phyloP scores from a whole-genome alignment of 345 rosid genomes.

The Garcia nutans region DNA sequence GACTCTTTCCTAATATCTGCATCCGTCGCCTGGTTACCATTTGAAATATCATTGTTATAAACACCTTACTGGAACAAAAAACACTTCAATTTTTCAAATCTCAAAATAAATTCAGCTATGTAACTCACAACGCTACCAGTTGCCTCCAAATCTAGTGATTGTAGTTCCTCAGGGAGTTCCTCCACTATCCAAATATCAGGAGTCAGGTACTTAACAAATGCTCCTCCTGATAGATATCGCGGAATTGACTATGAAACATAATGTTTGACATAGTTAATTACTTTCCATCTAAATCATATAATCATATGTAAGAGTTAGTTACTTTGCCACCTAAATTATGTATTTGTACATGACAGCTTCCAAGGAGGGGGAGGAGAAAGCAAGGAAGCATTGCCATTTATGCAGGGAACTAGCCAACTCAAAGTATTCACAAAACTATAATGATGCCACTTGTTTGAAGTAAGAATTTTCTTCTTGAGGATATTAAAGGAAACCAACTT shows the following conservation, averaged over 20 bases:
- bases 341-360: neutral
- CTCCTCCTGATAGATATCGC: constrained; percentile 89
- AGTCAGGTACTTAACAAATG: constrained; percentile 67
- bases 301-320: constrained; percentile 6
- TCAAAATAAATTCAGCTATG: constrained; percentile 1
- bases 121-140: constrained; percentile 85
- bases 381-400: constrained; percentile 2
- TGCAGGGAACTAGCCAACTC: neutral
- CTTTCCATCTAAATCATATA: constrained; percentile 17
- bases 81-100: neutral
- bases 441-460: neutral
- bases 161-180: constrained; percentile 78
- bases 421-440: constrained; percentile 1
- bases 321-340: neutral
- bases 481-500: neutral
- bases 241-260: constrained; percentile 64
- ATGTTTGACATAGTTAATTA: constrained; percentile 20
- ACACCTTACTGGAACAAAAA: neutral
- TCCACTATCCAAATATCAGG: constrained; percentile 83
- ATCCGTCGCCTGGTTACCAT: constrained; percentile 60
- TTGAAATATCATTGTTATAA: constrained; percentile 4
- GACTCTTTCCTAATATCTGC: constrained; percentile 73
- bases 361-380: neutral
- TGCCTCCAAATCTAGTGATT: constrained; percentile 79
- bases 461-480: neutral